Base-by-base conservation (phyloP, 495 filamentous ascomycete genomes). In the Xylaria palmicola region DNA sequence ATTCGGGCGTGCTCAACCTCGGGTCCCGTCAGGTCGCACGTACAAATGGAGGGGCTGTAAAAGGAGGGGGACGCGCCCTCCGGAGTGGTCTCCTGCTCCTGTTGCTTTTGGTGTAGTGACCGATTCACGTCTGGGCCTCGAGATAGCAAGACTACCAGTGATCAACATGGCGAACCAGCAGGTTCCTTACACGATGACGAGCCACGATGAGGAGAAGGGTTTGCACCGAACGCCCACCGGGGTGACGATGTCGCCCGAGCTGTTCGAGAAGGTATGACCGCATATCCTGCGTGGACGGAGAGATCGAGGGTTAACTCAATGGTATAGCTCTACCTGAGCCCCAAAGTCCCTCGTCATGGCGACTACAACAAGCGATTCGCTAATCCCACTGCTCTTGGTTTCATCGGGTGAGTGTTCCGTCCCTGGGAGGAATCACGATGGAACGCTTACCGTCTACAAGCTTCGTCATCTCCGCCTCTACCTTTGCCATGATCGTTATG, bases 381-480 rank as follows among this genome's bases (percentile, higher is more conserved):
- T 10, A 82, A 80, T 48, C 80, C 80, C 8, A 84, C 79, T 9
- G 75, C 82, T 2, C 72, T 85, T 40, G 81, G 81, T 7, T 79
- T 85, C 56, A 75, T 85, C 47, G 81, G 78, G 78, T 75, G 8
- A 56, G 53, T 20, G 20, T 22, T 6, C 9, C 34, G n/a, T n/a
- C n/a, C n/a, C n/a, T n/a, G n/a, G n/a, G n/a, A n/a, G n/a, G n/a
- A n/a, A n/a, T n/a, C n/a, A n/a, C n/a, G n/a, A 41, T n/a, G n/a
- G 39, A 22, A 36, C 1, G 26, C 53, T 56, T 13, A 44, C 27
- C 32, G 4, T n/a, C 8, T 24, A 43, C 39, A 27, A 56, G 53
- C 13, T 56, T 85, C 63, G 79, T 83, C 6, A 83, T 85, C 37
- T 74, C 72, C 50, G 74, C 75, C 1, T 76, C 73, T 27, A 77